Evolutionary conservation across 2,329 filamentous ascomycete species (phyloP), one percentile per base, ranked within the genome.

Genomic region (Talaromyces sp.): DNA sequence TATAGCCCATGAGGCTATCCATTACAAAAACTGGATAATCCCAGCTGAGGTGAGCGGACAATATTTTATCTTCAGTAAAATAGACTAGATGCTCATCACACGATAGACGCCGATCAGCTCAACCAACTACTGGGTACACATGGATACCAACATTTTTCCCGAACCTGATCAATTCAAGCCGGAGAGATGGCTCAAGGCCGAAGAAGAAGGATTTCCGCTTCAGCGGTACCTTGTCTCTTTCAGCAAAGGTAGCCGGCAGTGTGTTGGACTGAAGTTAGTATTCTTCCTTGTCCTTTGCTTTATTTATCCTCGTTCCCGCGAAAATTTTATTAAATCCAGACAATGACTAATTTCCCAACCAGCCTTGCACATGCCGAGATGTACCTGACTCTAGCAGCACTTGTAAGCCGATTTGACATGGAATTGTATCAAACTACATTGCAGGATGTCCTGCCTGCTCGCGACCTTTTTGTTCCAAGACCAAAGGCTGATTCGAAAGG

Each of bases 231-330:
- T 79, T 30, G 70, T 79, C 7, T 63, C 73, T 0, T 80, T 80
- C 58, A 70, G 70, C 44, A 73, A 71, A 47, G 80, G 80, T 0
- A 75, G 72, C 4, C 69, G 80, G 19, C 76, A 77, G 67, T 83
- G 81, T 62, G 71, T 79, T 10, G 81, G 81, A 15, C 77, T 78
- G 52, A 78, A 81, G 70, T 61, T 44, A 17, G 51, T 56, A 32
- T 28, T 36, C 28, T 32, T 19, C 8, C 42, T 36, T 25, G 8
- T 55, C 49, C 28, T n/a, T 32, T n/a, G 13, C 30, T 32, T 32
- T 32, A 44, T 32, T n/a, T n/a, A n/a, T n/a, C 30, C 30, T 32
- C 30, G 8, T 32, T 32, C 8, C 30, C 30, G 5, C 10, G 30
- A 7, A 32, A 32, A 32, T 3, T 6, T 10, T 32, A 10, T 7